Evolutionary conservation across 2,329 filamentous ascomycete genomes (phyloP), one percentile per base, ranked within the genome.

Genomic region (Dactylellina cionopaga): DNA sequence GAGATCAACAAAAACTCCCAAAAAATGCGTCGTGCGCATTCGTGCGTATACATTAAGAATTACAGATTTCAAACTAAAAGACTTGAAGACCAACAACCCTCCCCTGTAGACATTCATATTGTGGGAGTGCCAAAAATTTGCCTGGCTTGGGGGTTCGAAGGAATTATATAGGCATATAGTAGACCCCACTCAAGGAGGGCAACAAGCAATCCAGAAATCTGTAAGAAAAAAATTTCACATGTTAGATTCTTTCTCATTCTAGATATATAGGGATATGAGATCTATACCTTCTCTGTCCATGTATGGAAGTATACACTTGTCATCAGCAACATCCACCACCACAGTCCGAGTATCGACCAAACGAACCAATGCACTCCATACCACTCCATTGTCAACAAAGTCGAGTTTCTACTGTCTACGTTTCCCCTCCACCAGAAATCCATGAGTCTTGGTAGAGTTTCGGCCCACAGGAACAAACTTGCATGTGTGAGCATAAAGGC

Each of bases 231-330:
- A n/a, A n/a, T 5, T 13, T 11, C 5, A 11, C 33, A 17, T 27
- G 41, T 55, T 55, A 55, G 51, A 13, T 41, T n/a, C 13, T 9
- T 19, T 39, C 10, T 22, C 7, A 39, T 41, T 5, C 15, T 35
- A 5, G 31, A 47, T 1, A 41, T 19, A 31, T 17, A 15, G 7
- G 24, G n/a, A 5, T 17, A 11, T 25, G 10, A 22, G 22, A 31
- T 31, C n/a, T 84, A 78, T 77, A 91, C 90, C 89, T 98, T 99
- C 83, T 99, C 95, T 77, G 96, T 89, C 93, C 94, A 98, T 0
- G 95, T 99, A 81, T 99, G 95, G 78, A 99, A 99, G 84, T 94
- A 99, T 37, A 96, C 93, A 1, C 93, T 93, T 39, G 95, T 99
- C 95, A 99, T 99, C 73, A 98, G 84, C 79, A 99, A 81, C 95